These are phyloP conservation scores for Picochlorum costavermella DNA, from an alignment of 139 green algal species.

Conservation along the genomic window DNA sequence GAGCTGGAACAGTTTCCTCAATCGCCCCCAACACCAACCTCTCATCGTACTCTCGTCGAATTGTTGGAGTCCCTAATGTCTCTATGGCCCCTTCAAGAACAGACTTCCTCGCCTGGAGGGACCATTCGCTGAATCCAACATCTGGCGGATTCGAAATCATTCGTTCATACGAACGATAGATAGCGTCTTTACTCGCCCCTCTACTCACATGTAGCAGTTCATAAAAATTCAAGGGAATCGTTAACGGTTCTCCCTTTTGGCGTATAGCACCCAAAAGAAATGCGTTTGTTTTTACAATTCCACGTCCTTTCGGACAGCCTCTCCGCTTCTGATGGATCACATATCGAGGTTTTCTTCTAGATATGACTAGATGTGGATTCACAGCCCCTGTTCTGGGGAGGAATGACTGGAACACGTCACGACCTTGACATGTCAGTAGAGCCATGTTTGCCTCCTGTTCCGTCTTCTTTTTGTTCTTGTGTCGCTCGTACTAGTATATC, in stretches of 20 bases:
- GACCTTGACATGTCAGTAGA: too few species aligned
- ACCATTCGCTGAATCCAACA: constrained; percentile 18
- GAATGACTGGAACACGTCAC: too few species aligned
- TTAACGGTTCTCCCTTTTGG: constrained; percentile 1
- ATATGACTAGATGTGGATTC: too few species aligned
- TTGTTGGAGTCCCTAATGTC: constrained; percentile 9
- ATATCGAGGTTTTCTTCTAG: too few species aligned
- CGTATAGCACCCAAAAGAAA: neutral
- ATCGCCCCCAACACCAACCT: constrained; percentile 14
- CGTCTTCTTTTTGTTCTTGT: too few species aligned
- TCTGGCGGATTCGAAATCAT: neutral
- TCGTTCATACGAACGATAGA: constrained; percentile 9
- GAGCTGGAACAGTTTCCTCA: constrained; percentile 17
- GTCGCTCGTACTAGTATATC: too few species aligned
- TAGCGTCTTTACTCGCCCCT: neutral
- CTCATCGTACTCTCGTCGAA: constrained; percentile 21
- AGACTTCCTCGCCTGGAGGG: constrained; percentile 14
- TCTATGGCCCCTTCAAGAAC: constrained; percentile 22
- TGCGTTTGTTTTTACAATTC: neutral
- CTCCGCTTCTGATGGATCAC: too few species aligned
- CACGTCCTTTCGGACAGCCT: neutral
- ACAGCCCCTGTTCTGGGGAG: too few species aligned
- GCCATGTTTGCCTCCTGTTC: too few species aligned
- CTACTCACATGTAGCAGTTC: constrained; percentile 13
- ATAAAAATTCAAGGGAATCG: constrained; percentile 25